Base-by-base conservation (phyloP, 1,284 basidiomycete species). In the Pterulicium gracile region DNA sequence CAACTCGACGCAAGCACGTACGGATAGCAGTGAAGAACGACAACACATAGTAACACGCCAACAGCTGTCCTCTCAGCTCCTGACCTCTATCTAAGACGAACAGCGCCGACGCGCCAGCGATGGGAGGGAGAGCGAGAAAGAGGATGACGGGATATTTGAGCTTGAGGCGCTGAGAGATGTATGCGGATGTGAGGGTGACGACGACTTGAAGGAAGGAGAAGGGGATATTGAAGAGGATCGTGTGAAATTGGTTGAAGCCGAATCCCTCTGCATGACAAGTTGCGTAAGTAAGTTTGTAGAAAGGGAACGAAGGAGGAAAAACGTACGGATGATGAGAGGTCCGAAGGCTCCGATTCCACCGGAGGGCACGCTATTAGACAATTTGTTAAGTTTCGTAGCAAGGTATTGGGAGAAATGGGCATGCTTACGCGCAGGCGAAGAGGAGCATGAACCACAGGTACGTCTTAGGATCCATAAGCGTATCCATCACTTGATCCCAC, bases 111-210 rank as follows among this genome's bases (percentile, higher is more conserved):
- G 63, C 62, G 39, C 66, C 66, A 7, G 58, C 67, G 34, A 71
- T 70, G 1, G 68, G 62, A 3, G 65, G 63, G 10, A 70, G 54
- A 15, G 60, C 58, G 13, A 67, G 55, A 21, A 52, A 58, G 51
- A 74, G 67, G 23, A 75, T 53, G 20, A 75, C 69, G 13, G 72
- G 71, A 62, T 65, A 74, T 49, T 73, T 68, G 23, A 73, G 58
- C 56, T 73, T 73, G 53, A 69, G 64, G 47, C 61, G 61, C 51
- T 67, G 71, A 19, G 70, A 68, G 24, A 74, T 54, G 39, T 53
- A 65, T 27, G 69, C 73, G 3, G 63, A 55, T 32, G 58, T 39
- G 18, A 73, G 54, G 36, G 67, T 66, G 22, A 66, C 40, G 49
- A 67, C 52, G 42, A 77, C 65, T 53, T 71, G 68, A 44, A 75